These are phyloP conservation scores for Lactarius sanguifluus DNA, from an alignment of 768 basidiomycete species.

Conservation along the genomic window DNA sequence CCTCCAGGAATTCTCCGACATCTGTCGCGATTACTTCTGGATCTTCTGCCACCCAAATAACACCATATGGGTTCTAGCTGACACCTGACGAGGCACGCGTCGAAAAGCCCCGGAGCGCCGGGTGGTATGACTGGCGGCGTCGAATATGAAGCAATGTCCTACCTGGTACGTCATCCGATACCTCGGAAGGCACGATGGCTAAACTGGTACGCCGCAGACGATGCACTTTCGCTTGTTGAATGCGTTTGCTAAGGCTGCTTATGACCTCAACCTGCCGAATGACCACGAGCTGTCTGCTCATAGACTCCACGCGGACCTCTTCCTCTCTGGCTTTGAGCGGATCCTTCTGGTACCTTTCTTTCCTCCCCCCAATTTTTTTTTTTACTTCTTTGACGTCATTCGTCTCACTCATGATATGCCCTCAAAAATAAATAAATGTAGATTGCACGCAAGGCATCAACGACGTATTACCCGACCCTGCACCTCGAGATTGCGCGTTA, in stretches of 20 bases:
- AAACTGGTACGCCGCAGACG: slow-evolving; percentile 52
- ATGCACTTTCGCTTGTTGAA: slow-evolving; percentile 88
- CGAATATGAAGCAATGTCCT: slow-evolving; percentile 95
- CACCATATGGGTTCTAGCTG: slow-evolving; percentile 79
- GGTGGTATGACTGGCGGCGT: slow-evolving; percentile 99
- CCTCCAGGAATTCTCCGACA: slow-evolving; percentile 79
- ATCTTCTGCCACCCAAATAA: slow-evolving; percentile 97
- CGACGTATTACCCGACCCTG: slow-evolving; percentile 89
- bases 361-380: not conserved
- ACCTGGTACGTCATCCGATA: slow-evolving; percentile 58
- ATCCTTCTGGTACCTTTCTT: slow-evolving; percentile 70
- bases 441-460: slow-evolving; percentile 94
- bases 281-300: slow-evolving; percentile 76
- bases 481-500: slow-evolving; percentile 94
- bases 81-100: slow-evolving; percentile 83
- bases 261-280: slow-evolving; percentile 61
- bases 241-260: slow-evolving; percentile 63
- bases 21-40: slow-evolving; percentile 95
- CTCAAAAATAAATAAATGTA: slow-evolving; percentile 36
- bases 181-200: slow-evolving; percentile 2
- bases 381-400: not conserved
- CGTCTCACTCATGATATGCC: not conserved
- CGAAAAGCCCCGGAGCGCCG: slow-evolving; percentile 89
- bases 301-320: slow-evolving; percentile 82
- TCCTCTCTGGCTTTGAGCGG: slow-evolving; percentile 88